These are phyloP conservation scores for Parmelia sp. DNA, from an alignment of 495 filamentous ascomycete genomes.

Conservation along the genomic window DNA sequence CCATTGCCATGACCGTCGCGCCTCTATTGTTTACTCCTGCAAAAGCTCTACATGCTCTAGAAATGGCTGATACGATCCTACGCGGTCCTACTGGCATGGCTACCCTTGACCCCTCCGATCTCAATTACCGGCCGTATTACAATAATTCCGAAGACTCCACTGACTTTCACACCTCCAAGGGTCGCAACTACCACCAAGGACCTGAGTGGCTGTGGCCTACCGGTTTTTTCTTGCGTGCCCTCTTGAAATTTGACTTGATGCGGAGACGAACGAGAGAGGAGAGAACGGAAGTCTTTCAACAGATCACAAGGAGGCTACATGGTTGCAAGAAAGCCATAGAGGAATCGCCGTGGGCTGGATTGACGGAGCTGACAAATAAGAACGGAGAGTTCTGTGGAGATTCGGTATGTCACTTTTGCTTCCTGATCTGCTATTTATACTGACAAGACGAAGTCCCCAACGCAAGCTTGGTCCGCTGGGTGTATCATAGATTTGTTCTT, in stretches of 20 bases:
- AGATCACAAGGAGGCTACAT: conserved; percentile 74
- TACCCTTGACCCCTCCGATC: conserved; percentile 84
- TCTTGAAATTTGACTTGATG: conserved; percentile 83
- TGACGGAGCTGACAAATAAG: conserved; percentile 92
- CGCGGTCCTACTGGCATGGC: conserved; percentile 90
- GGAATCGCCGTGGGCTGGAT: conserved; percentile 77
- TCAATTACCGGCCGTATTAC: conserved; percentile 91
- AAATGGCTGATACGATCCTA: conserved; percentile 68
- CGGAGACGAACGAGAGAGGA: conserved; percentile 56
- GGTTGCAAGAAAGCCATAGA: conserved; percentile 75
- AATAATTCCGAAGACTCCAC: conserved; percentile 86
- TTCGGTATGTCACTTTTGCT: conserved; percentile 52
- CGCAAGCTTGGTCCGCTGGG: conserved; percentile 90
- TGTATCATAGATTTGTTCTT: conserved; percentile 93
- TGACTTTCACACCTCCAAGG: conserved; percentile 86
- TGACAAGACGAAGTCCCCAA: conserved; percentile 59
- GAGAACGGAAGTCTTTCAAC: conserved; percentile 82
- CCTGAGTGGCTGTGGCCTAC: conserved; percentile 99
- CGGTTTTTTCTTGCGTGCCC: conserved; percentile 85
- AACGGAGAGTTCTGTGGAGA: conserved; percentile 75
- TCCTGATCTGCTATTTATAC: conserved; percentile 13
- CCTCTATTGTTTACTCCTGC: conserved; percentile 75
- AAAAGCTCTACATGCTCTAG: conserved; percentile 71
- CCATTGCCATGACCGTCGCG: conserved; percentile 91
- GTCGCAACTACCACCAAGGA: conserved; percentile 95